Evolutionary conservation across 371 early-diverging fungal genomes (phyloP).

Genomic region (Nematocida parisii): DNA sequence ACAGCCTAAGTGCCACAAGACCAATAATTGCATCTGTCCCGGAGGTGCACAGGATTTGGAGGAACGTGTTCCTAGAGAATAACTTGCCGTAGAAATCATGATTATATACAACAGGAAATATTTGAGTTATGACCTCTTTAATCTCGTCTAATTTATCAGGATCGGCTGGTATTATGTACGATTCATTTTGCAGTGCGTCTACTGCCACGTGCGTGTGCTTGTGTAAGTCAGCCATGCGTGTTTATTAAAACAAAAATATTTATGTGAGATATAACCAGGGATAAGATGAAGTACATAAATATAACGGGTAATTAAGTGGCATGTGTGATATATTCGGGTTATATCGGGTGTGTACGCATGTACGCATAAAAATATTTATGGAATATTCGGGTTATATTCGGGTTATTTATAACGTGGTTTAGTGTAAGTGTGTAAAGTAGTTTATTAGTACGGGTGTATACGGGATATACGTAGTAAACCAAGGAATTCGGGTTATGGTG

Average conservation of each 20-base stretch:
- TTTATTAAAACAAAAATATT: slow-evolving; percentile 27
- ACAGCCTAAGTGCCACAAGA: background rate
- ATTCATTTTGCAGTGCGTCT: background rate
- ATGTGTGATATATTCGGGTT: too few relatives aligned
- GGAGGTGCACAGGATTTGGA: background rate
- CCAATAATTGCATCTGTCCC: slow-evolving; percentile 4
- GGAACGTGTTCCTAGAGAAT: background rate
- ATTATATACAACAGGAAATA: slow-evolving; percentile 42
- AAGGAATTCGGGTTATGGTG: too few relatives aligned
- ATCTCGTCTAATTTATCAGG: slow-evolving; percentile 19
- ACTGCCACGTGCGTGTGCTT: background rate
- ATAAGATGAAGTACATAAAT: too few relatives aligned
- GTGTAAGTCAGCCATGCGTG: slow-evolving; percentile 4
- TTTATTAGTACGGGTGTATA: too few relatives aligned
- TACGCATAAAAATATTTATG: too few relatives aligned
- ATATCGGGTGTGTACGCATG: too few relatives aligned
- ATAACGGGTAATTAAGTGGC: too few relatives aligned
- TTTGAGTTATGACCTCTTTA: background rate
- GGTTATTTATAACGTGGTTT: too few relatives aligned
- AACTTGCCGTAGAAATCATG: slow-evolving; percentile 40
- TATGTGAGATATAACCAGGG: background rate
- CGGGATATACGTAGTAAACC: too few relatives aligned
- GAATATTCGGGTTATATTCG: too few relatives aligned
- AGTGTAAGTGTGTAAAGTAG: too few relatives aligned
- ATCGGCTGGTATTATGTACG: slow-evolving; percentile 6